A percentile compares a stretch with the other conserved stretches of the same genome.
Conservation (phyloP, 352 stramenopile genomes). For the Phytophthora litchii region DNA sequence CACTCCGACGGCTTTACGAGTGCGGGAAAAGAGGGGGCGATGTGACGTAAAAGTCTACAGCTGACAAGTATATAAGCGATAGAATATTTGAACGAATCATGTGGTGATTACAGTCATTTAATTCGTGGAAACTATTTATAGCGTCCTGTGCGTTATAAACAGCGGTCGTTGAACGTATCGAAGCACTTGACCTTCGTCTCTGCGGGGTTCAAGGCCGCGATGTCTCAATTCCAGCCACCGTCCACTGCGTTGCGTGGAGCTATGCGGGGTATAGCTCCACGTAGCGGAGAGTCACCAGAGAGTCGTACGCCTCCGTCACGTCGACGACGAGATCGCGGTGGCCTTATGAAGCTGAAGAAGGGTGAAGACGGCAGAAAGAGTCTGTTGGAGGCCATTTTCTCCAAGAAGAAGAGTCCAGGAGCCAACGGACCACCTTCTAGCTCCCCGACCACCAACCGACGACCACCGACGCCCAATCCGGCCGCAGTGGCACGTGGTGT, state of each 20-base stretch:
- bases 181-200: conserved; percentile 7
- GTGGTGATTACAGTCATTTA: background rate
- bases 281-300: conserved; percentile 5
- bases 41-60: background rate
- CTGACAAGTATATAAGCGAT: background rate
- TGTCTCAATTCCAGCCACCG: conserved; percentile 35
- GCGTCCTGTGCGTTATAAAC: background rate
- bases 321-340: conserved; percentile 22
- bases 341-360: conserved; percentile 37
- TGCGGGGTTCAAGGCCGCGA: conserved; percentile 10
- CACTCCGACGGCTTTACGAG: conserved; percentile 1
- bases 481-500: conserved; percentile 63
- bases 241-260: conserved; percentile 10
- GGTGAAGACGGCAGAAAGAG: conserved; percentile 41
- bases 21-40: conserved; percentile 3
- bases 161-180: conserved; percentile 12
- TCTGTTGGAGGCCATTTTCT: conserved; percentile 59
- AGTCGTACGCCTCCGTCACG: conserved; percentile 18
- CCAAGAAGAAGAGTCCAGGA: conserved; percentile 48
- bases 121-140: conserved; percentile 1
- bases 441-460: conserved; percentile 10
- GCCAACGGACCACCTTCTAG: conserved; percentile 7
- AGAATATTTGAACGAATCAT: background rate
- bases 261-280: conserved; percentile 14
- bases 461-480: conserved; percentile 36